These are phyloP conservation scores for Syncephalastrum sp. DNA, from an alignment of 371 early-diverging fungal species.

Conservation along the genomic window DNA sequence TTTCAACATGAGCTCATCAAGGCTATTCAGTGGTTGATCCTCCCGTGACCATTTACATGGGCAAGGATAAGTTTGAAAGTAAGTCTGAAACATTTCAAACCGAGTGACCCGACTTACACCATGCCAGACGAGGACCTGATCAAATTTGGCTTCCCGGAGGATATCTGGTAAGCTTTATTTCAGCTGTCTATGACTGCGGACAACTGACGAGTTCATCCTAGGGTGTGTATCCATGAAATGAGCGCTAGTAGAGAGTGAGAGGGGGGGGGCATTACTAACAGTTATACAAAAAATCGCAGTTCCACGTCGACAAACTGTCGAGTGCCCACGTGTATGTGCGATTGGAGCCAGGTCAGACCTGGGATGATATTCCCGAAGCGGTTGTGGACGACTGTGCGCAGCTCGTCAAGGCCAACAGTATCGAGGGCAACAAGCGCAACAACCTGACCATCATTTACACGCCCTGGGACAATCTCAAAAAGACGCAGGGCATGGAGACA, in stretches of 20 bases:
- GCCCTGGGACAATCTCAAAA: conserved; percentile 92
- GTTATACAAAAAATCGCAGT: conserved; percentile 38
- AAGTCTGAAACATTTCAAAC: conserved; percentile 14
- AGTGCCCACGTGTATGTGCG: conserved; percentile 97
- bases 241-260: not conserved
- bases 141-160: conserved; percentile 91
- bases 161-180: conserved; percentile 73
- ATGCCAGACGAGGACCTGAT: conserved; percentile 89
- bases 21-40: conserved; percentile 65
- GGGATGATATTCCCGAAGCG: conserved; percentile 76
- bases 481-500: conserved; percentile 90
- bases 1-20: not conserved
- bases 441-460: conserved; percentile 90
- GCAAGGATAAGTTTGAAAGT: conserved; percentile 96
- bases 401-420: conserved; percentile 94
- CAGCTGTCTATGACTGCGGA: not conserved
- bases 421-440: conserved; percentile 72
- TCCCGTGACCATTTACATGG: conserved; percentile 90
- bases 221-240: not conserved
- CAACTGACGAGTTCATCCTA: not conserved
- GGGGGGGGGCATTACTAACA: not conserved
- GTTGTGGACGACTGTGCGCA: conserved; percentile 89
- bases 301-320: conserved; percentile 96
- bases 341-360: conserved; percentile 67
- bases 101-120: not conserved